phyloP scores from a whole-genome alignment of 2,329 filamentous ascomycete genomes.

The Neophaeococcomyces mojaviensis region DNA sequence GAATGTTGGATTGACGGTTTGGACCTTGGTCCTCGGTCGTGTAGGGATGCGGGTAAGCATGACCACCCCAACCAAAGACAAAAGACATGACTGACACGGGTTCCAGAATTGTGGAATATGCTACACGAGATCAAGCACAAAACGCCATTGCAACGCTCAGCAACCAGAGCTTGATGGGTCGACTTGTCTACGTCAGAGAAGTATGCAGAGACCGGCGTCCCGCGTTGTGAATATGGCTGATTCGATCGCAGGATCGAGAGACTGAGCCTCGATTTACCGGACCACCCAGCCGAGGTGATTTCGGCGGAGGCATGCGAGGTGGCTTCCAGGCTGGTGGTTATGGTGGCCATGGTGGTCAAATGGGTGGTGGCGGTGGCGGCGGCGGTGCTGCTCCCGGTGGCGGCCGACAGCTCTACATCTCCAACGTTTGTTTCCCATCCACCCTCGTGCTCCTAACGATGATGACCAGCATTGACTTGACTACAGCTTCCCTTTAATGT shows the following conservation, averaged over 20 bases:
- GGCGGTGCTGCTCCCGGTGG: slow-evolving; percentile 50
- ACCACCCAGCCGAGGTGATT: slow-evolving; percentile 59
- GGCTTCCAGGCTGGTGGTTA: slow-evolving; percentile 31
- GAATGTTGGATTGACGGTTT: slow-evolving; percentile 98
- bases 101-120: slow-evolving; percentile 98
- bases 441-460: slow-evolving; percentile 22
- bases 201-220: slow-evolving; percentile 41
- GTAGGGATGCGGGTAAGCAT: slow-evolving; percentile 99
- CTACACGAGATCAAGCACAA: slow-evolving; percentile 97
- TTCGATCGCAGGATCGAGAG: slow-evolving; percentile 70
- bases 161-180: slow-evolving; percentile 98
- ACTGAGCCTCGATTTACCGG: slow-evolving; percentile 93
- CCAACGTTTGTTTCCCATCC: slow-evolving; percentile 73
- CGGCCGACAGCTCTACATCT: slow-evolving; percentile 89
- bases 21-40: slow-evolving; percentile 80
- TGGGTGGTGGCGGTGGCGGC: slow-evolving; percentile 39
- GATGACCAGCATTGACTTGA: slow-evolving; percentile 31
- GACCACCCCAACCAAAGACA: slow-evolving; percentile 3
- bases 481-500: slow-evolving; percentile 88
- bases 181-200: slow-evolving; percentile 97
- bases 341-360: slow-evolving; percentile 44
- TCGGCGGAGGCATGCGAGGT: slow-evolving; percentile 34
- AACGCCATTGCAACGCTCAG: slow-evolving; percentile 94
- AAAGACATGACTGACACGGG: slow-evolving; percentile 6
- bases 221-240: slow-evolving; percentile 1